These are phyloP conservation scores for Aspergillus japonicus DNA, from an alignment of 2,329 filamentous ascomycete genomes.

Conservation along the genomic window DNA sequence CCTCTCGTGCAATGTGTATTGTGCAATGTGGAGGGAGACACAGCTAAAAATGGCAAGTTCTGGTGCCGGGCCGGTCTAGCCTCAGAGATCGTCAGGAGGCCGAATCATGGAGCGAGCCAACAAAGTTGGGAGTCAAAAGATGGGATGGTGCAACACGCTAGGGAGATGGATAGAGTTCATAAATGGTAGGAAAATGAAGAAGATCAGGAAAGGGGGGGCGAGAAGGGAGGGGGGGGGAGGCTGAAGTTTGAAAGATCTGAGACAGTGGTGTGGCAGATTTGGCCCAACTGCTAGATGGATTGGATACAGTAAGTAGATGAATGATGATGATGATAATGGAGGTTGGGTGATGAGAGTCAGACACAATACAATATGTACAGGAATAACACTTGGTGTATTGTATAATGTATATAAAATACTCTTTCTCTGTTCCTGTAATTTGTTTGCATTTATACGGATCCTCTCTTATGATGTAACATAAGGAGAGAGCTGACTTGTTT, in stretches of 20 bases:
- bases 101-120: conserved; percentile 15
- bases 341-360: no score
- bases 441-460: no score
- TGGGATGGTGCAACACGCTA: conserved; percentile 13
- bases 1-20: background rate
- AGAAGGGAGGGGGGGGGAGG: background rate
- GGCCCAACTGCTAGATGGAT: background rate
- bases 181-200: background rate
- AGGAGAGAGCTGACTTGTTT: no score
- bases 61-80: background rate
- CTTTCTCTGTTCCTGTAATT: no score
- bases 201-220: background rate
- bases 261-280: conserved; percentile 17
- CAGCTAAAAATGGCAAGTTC: background rate
- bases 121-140: conserved; percentile 3
- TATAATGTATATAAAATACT: no score
- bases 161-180: background rate
- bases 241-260: conserved; percentile 11
- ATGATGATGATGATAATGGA: background rate
- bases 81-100: conserved; percentile 15
- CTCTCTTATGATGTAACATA: no score
- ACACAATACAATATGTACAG: no score
- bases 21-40: background rate
- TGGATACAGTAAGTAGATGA: background rate
- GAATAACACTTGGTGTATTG: no score